These are phyloP conservation scores for Sugiyamaella grinbergsii DNA, from an alignment of 1,139 yeast species.

Conservation along the genomic window DNA sequence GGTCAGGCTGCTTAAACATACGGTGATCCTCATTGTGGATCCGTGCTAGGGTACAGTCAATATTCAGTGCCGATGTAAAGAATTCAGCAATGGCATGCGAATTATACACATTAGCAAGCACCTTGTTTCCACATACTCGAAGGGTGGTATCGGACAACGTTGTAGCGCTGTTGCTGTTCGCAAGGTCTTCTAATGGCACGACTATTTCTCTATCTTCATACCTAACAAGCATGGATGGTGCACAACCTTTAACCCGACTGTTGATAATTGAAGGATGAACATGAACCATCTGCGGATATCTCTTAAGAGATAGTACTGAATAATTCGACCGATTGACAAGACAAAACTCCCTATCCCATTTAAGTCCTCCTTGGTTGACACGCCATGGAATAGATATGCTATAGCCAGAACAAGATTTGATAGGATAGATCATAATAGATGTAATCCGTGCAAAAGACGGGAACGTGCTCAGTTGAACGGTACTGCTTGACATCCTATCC, in stretches of 20 bases:
- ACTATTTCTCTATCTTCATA: constrained; percentile 6
- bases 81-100: constrained; percentile 28
- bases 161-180: neutral
- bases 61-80: constrained; percentile 37
- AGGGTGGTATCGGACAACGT: neutral
- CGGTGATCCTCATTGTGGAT: constrained; percentile 15
- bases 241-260: constrained; percentile 15
- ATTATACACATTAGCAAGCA: constrained; percentile 8
- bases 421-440: constrained; percentile 43
- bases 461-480: neutral
- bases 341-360: constrained; percentile 47
- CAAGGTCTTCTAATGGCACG: constrained; percentile 6
- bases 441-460: constrained; percentile 10
- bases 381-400: constrained; percentile 40
- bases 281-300: constrained; percentile 41
- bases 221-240: constrained; percentile 9
- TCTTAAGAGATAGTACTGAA: constrained; percentile 41
- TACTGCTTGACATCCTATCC: neutral
- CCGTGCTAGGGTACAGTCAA: constrained; percentile 44
- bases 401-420: constrained; percentile 47
- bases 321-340: constrained; percentile 38
- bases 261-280: constrained; percentile 37
- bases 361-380: constrained; percentile 39
- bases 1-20: constrained; percentile 6
- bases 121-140: constrained; percentile 16